Evolutionary conservation across 768 basidiomycete genomes (phyloP), one percentile per base, ranked within the genome.

Genomic region (Pisolithus marmoratus): DNA sequence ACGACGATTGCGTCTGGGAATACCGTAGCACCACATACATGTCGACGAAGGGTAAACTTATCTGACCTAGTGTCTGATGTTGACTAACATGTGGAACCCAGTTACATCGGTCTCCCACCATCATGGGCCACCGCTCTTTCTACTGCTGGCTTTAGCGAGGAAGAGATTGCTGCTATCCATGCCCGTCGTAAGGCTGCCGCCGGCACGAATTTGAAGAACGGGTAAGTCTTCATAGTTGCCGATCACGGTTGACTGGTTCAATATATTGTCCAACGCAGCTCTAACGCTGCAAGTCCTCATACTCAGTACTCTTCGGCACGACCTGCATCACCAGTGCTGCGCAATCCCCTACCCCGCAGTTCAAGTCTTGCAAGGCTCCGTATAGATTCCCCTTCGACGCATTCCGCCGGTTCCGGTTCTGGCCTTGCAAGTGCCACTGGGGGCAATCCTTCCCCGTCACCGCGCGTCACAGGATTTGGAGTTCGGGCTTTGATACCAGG

Each of bases 11-110:
- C 23, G 20, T n/a, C 17, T 11, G 24, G 24, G 11, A 46, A 7
- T 43, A 24, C 7, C 42, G n/a, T 42, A 87, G 85, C 87, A 90
- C 62, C 78, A 89, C 60, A 80, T 89, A 31, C 87, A 90, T 60
- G 87, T 89, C 26, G 84, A 89, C 64, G 87, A 88, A 68, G 82
- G 74, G 82, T 85, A 57, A 51, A 78, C 74, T 40, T 31, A 7
- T 38, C 38, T 29, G 45, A 36, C 23, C 19, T 24, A 45, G 36
- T 38, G 48, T 51, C 1, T 42, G 23, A 49, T 23, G 17, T 23
- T 40, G 37, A 50, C 40, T 37, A 19, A 36, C 49, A 2, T 3
- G 19, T 20, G 14, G 46, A 20, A 15, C 43, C 23, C 14, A 85
- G 83, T 24, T 82, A 80, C 52, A 66, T 72, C 14, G 86, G 87